Conservation (phyloP, 176 grass and related monocot species). For the Chrysopogon serrulatus region DNA sequence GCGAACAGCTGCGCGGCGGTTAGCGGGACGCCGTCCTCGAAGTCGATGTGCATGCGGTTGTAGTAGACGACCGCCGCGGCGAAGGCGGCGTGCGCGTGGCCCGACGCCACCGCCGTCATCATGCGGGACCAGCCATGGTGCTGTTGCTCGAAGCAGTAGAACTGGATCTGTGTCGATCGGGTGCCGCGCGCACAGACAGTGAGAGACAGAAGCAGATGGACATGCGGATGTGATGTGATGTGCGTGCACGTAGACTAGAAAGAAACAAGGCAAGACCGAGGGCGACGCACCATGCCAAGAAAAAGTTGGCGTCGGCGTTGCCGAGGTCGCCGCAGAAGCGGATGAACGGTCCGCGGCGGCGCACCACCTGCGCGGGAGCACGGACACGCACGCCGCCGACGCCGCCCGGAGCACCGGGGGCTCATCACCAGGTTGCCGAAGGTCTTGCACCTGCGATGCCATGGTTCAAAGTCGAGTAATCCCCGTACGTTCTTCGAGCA, state of each 20-base stretch:
- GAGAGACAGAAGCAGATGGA: too few relatives aligned
- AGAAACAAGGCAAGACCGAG: neutral
- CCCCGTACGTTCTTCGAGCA: too few relatives aligned
- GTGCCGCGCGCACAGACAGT: too few relatives aligned
- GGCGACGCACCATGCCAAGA: constrained; percentile 39
- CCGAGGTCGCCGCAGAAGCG: constrained; percentile 16
- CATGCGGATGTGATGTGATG: neutral
- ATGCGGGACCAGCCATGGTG: constrained; percentile 24
- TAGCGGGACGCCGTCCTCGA: constrained; percentile 2
- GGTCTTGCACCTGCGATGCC: constrained; percentile 28
- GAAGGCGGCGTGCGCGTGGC: constrained; percentile 35
- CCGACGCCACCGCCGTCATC: constrained; percentile 19
- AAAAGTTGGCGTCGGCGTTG: constrained; percentile 38
- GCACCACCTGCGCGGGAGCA: constrained; percentile 27
- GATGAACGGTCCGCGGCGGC: constrained; percentile 12
- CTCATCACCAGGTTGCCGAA: constrained; percentile 6
- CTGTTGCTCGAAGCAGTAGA: constrained; percentile 31
- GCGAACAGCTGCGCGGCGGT: constrained; percentile 28
- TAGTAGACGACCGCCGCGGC: constrained; percentile 24
- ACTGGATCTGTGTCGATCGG: constrained; percentile 21
- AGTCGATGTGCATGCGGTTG: constrained; percentile 24
- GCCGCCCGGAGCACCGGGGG: constrained; percentile 3
- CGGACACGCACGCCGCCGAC: neutral
- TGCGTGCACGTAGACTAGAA: neutral
- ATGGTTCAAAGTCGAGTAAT: too few relatives aligned